Conservation (phyloP, 768 basidiomycete species). For the Artomyces pyxidatus region DNA sequence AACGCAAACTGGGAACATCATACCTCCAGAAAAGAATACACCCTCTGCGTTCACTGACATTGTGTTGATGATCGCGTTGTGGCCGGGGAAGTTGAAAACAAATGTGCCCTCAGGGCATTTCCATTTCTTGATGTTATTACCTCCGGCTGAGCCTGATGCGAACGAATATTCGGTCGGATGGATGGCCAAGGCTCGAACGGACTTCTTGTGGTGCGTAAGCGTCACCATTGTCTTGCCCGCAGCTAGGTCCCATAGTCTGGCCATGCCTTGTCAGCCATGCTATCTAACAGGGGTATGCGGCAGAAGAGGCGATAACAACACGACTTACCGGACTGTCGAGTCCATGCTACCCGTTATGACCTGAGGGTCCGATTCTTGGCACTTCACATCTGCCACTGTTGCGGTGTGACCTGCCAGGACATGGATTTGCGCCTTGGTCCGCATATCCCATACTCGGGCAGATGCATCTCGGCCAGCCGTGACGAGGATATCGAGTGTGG, state of each 20-base stretch:
- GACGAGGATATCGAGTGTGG: conserved; percentile 91
- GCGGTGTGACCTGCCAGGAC: conserved; percentile 89
- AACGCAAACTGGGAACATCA: conserved; percentile 18
- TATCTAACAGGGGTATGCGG: too few relatives aligned
- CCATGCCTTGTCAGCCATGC: background rate
- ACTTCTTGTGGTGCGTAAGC: conserved; percentile 99
- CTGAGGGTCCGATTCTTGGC: conserved; percentile 95
- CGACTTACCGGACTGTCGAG: conserved; percentile 75
- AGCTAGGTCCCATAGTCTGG: conserved; percentile 91
- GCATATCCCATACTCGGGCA: conserved; percentile 99
- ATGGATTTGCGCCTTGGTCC: conserved; percentile 93
- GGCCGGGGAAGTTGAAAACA: conserved; percentile 93
- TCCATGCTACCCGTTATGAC: conserved; percentile 99
- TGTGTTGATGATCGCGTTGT: conserved; percentile 97
- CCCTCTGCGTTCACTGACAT: conserved; percentile 91
- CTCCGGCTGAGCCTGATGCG: conserved; percentile 93
- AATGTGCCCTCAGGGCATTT: conserved; percentile 95
- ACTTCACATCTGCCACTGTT: conserved; percentile 93
- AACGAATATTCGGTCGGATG: conserved; percentile 97
- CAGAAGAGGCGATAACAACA: background rate
- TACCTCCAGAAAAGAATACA: conserved; percentile 95
- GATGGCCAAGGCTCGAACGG: conserved; percentile 86
- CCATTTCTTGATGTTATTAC: conserved; percentile 99
- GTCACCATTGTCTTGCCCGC: conserved; percentile 96
- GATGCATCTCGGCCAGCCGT: conserved; percentile 95